Evolutionary conservation across 768 basidiomycete species (phyloP), one percentile per base, ranked within the genome.

Genomic region (Hemileccinum impolitum): DNA sequence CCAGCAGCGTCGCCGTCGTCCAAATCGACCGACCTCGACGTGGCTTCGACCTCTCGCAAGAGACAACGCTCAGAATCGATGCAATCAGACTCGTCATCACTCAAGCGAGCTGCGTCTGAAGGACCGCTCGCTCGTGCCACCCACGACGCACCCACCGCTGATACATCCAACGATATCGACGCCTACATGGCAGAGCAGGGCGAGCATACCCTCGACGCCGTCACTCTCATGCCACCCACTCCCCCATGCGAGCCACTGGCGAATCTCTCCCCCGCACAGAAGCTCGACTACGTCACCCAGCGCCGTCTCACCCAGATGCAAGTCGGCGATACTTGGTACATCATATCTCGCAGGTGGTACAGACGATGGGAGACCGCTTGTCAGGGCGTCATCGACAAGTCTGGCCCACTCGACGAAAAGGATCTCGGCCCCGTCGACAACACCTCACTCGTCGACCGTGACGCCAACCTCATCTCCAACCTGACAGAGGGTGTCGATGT

Each of bases 391-490:
- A 61, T 73, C 23, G 85, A 86, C 73, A 90, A 88, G 68, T 76
- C 84, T 58, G 86, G 82, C 15, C 63, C 69, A 2, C 62, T 88
- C 28, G 70, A 75, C 28, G 85, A 88, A 64, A 66, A 76, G 19
- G 76, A 85, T 51, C 64, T 91, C 51, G 85, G 84, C 21, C 80
- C 89, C 26, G 81, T 94, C 43, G 81, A 93, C 64, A 94, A 94
- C 66, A 70, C 81, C 18, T 61, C 69, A 14, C 73, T 95, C 39
- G 65, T 88, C 46, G 81, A 84, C 60, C 60, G 69, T 11, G 72
- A 75, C 49, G 80, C 78, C 38, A 61, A 72, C 50, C 66, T 79
- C 47, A 60, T 62, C 46, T 64, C 67, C 4, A 71, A 72, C 51
- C 62, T 85, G 14, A 53, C 70, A 23, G 89, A 93, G 60, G 79